phyloP scores from a whole-genome alignment of 2,329 filamentous ascomycete species.

The Neoarthrinium moseri region DNA sequence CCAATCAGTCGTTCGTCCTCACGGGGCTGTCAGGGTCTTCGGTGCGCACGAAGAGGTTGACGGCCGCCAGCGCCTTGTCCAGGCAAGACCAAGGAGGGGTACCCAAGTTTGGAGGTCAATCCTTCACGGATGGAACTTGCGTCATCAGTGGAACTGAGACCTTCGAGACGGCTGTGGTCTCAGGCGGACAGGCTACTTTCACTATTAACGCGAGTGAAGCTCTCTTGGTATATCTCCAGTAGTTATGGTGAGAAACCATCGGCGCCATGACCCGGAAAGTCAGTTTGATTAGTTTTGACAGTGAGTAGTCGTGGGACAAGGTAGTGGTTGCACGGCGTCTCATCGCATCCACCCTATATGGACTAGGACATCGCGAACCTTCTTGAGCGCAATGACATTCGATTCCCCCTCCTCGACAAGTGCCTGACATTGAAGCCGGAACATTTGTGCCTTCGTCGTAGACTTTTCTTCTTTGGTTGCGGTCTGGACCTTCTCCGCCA shows the following conservation, averaged over 20 bases:
- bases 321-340: not conserved
- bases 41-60: slow-evolving; percentile 42
- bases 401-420: slow-evolving; percentile 19
- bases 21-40: slow-evolving; percentile 34
- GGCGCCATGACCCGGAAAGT: too few relatives aligned
- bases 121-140: slow-evolving; percentile 45
- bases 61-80: slow-evolving; percentile 39
- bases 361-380: slow-evolving; percentile 15
- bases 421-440: slow-evolving; percentile 22
- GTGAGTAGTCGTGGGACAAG: too few relatives aligned
- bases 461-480: slow-evolving; percentile 3
- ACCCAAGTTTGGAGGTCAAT: slow-evolving; percentile 44
- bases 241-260: too few relatives aligned
- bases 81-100: slow-evolving; percentile 41
- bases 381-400: slow-evolving; percentile 15
- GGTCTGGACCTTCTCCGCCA: slow-evolving; percentile 12
- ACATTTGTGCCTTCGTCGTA: slow-evolving; percentile 14
- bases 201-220: slow-evolving; percentile 45
- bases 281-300: too few relatives aligned
- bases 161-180: slow-evolving; percentile 33
- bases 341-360: slow-evolving; percentile 14
- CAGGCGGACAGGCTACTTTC: slow-evolving; percentile 36
- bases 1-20: slow-evolving; percentile 38
- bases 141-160: slow-evolving; percentile 36
- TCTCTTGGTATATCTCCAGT: slow-evolving; percentile 44